Evolutionary conservation across 345 rosid species (phyloP).

Genomic region (Rhizophora apiculata): DNA sequence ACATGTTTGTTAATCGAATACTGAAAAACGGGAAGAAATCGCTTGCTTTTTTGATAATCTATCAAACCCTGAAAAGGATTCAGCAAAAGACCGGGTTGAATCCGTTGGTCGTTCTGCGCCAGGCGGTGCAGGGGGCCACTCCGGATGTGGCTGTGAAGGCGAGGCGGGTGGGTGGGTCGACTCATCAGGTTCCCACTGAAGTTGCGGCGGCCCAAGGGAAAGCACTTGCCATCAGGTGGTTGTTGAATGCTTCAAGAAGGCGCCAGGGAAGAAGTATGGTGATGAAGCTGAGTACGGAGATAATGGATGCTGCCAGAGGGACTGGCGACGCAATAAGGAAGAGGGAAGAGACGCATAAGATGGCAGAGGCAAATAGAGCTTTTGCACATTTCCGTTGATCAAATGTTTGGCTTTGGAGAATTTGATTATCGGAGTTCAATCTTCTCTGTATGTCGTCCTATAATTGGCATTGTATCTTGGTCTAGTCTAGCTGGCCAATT

Average conservation of each 20-base stretch:
- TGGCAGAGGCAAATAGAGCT: slow-evolving; percentile 21
- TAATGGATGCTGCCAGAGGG: slow-evolving; percentile 24
- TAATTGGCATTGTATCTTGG: neutral
- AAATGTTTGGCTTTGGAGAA: neutral
- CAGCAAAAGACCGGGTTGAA: slow-evolving; percentile 13
- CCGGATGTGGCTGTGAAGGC: slow-evolving; percentile 19
- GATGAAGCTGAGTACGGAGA: slow-evolving; percentile 19
- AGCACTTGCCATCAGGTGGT: slow-evolving; percentile 22
- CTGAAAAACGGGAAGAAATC: slow-evolving; percentile 24
- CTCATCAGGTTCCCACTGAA: slow-evolving; percentile 19
- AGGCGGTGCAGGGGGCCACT: slow-evolving; percentile 14
- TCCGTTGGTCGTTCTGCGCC: slow-evolving; percentile 17
- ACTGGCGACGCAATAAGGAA: slow-evolving; percentile 15
- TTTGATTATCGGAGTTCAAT: neutral
- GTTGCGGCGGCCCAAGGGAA: slow-evolving; percentile 9
- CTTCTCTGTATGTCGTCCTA: neutral
- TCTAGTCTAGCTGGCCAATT: no score
- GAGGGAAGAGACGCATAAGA: slow-evolving; percentile 17
- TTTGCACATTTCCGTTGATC: slow-evolving; percentile 18
- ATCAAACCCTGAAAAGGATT: slow-evolving; percentile 18
- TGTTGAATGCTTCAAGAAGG: slow-evolving; percentile 20
- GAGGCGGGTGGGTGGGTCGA: slow-evolving; percentile 19
- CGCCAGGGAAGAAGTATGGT: slow-evolving; percentile 17
- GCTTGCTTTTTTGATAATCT: slow-evolving; percentile 18
- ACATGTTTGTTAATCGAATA: slow-evolving; percentile 18